Conservation (phyloP, 2,329 filamentous ascomycete genomes). For the Trichoderma arundinaceum region DNA sequence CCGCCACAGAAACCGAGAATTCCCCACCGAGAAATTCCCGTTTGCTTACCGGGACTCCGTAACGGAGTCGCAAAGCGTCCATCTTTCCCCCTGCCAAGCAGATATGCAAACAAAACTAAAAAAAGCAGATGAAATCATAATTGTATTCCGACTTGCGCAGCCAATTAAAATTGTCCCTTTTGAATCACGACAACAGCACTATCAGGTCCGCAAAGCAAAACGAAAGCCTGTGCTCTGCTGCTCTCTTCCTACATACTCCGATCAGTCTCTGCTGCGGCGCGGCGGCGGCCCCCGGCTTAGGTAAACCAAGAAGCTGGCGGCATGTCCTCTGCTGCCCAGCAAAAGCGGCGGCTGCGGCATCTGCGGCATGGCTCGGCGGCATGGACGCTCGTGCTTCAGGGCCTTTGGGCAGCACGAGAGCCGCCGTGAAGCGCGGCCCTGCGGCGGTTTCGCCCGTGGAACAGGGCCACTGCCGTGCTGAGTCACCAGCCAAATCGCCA, state of each 20-base stretch:
- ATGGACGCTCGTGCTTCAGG: not conserved
- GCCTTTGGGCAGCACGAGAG: not conserved
- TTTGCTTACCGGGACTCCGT: constrained; percentile 8
- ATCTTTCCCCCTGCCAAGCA: not conserved
- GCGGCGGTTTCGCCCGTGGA: constrained; percentile 17
- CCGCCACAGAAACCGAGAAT: constrained; percentile 30
- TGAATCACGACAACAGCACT: not conserved
- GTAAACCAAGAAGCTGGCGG: not conserved
- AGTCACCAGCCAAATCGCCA: not conserved
- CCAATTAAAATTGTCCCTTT: not conserved
- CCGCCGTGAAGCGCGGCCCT: constrained; percentile 20
- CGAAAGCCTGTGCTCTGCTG: not conserved
- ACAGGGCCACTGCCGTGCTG: not conserved
- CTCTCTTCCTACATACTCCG: not conserved
- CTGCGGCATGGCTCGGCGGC: constrained; percentile 22
- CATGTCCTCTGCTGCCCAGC: not conserved
- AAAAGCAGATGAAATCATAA: not conserved
- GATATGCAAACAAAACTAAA: not conserved
- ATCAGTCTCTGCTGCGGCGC: not conserved
- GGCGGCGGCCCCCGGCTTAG: constrained; percentile 24
- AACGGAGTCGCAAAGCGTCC: not conserved
- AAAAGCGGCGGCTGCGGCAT: constrained; percentile 26
- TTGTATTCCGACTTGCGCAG: no score
- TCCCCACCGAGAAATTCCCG: constrained; percentile 32
- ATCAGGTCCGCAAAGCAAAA: no score